These are phyloP conservation scores for Beta vulgaris DNA, from an alignment of 148 eudicot genomes.

Conservation along the genomic window DNA sequence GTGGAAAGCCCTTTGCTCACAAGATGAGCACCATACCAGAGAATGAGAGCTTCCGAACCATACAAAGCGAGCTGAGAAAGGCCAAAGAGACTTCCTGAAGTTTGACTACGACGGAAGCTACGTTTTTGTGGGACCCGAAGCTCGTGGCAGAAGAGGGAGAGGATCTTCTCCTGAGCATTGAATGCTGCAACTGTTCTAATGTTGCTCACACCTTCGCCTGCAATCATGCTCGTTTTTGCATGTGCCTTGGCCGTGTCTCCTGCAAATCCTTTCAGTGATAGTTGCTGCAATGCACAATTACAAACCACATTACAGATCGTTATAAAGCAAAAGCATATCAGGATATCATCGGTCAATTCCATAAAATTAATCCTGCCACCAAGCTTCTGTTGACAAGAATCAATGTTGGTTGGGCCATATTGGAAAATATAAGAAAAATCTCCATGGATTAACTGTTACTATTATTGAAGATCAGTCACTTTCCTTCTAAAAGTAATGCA, in stretches of 20 bases:
- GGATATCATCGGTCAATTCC: not conserved
- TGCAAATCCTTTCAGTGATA: conserved; percentile 93
- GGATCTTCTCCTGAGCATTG: conserved; percentile 87
- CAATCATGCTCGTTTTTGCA: conserved; percentile 99
- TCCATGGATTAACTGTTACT: not conserved
- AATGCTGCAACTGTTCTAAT: conserved; percentile 96
- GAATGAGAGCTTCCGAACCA: conserved; percentile 85
- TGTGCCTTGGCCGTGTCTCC: conserved; percentile 99
- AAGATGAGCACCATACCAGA: conserved; percentile 96
- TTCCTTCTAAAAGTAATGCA: not conserved
- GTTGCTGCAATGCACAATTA: conserved; percentile 63
- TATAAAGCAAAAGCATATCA: not conserved
- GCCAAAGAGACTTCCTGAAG: conserved; percentile 83
- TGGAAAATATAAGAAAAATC: not conserved
- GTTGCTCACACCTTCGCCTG: conserved; percentile 98
- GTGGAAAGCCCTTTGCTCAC: conserved; percentile 79
- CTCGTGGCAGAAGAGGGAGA: conserved; percentile 71
- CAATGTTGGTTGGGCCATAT: not conserved
- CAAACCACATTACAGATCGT: not conserved
- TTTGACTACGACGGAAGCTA: conserved; percentile 70
- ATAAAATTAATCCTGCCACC: not conserved
- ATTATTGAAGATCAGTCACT: not conserved
- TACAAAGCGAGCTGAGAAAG: conserved; percentile 94
- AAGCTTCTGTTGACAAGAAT: not conserved
- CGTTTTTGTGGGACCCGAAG: conserved; percentile 69